phyloP scores from a whole-genome alignment of 805 yeast genomes.

The Lachancea sp. region DNA sequence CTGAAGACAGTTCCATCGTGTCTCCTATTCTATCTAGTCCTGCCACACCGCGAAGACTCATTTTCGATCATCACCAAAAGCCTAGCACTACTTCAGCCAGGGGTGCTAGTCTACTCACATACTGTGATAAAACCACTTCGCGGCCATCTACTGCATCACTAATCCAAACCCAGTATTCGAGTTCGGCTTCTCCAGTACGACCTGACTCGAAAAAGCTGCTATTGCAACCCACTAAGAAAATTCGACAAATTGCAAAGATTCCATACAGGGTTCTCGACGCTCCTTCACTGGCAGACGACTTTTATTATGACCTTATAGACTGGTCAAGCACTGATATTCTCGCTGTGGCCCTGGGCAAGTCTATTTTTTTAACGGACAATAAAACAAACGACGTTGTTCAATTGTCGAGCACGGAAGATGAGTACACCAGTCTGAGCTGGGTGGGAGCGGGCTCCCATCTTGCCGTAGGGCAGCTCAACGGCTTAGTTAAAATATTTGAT shows the following conservation, averaged over 20 bases:
- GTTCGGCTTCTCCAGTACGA: conserved; percentile 80
- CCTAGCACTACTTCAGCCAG: conserved; percentile 26
- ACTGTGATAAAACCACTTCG: conserved; percentile 61
- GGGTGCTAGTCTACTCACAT: conserved; percentile 61
- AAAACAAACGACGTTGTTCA: conserved; percentile 74
- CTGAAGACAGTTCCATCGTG: conserved; percentile 3
- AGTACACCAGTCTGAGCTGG: conserved; percentile 87
- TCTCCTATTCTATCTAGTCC: conserved; percentile 22
- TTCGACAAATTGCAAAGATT: conserved; percentile 71
- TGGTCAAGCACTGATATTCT: conserved; percentile 90
- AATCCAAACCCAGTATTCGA: conserved; percentile 55
- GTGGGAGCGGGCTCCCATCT: conserved; percentile 90
- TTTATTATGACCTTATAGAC: conserved; percentile 83
- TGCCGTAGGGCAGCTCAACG: conserved; percentile 85
- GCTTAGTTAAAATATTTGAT: conserved; percentile 93
- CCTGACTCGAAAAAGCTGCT: conserved; percentile 77
- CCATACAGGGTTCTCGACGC: conserved; percentile 95
- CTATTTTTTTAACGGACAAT: conserved; percentile 90
- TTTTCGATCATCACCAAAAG: conserved; percentile 18
- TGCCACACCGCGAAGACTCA: conserved; percentile 32
- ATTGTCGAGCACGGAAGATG: conserved; percentile 66
- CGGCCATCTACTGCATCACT: conserved; percentile 55
- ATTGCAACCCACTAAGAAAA: conserved; percentile 74
- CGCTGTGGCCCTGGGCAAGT: conserved; percentile 84
- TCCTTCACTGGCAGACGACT: conserved; percentile 90